phyloP scores from a whole-genome alignment of 2,329 filamentous ascomycete species.

The Fusarium pininemorale region DNA sequence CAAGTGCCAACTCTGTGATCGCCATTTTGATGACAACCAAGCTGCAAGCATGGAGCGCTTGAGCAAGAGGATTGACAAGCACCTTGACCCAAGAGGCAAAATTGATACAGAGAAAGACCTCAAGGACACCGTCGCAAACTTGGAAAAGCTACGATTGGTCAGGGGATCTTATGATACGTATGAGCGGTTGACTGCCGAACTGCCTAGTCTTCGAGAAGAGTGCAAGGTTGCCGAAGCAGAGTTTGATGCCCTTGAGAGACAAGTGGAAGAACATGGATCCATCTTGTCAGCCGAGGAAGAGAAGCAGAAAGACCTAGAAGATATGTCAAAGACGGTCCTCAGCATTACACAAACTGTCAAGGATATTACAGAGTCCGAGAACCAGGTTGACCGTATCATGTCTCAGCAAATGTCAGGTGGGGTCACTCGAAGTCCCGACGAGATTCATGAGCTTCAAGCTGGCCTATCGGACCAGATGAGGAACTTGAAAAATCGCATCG shows the following conservation, averaged over 20 bases:
- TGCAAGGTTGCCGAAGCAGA: constrained; percentile 69
- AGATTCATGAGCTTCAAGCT: constrained; percentile 82
- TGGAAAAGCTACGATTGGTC: constrained; percentile 69
- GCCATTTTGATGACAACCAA: constrained; percentile 70
- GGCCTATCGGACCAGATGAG: constrained; percentile 73
- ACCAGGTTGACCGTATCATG: constrained; percentile 77
- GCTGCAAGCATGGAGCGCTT: constrained; percentile 69
- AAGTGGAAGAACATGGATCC: constrained; percentile 74
- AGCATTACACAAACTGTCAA: constrained; percentile 77
- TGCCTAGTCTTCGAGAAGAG: constrained; percentile 74
- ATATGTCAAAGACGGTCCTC: constrained; percentile 77
- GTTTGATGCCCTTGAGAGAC: constrained; percentile 65
- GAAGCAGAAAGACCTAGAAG: constrained; percentile 76
- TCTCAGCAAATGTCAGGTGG: constrained; percentile 78
- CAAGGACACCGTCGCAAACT: constrained; percentile 57
- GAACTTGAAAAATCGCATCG: constrained; percentile 68
- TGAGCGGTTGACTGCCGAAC: constrained; percentile 73
- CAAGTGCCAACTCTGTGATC: constrained; percentile 79
- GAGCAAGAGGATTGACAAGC: constrained; percentile 71
- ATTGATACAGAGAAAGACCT: constrained; percentile 69
- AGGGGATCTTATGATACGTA: constrained; percentile 79
- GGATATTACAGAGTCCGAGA: constrained; percentile 76
- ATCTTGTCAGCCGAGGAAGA: constrained; percentile 71
- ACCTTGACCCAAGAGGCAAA: constrained; percentile 69
- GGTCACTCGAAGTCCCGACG: constrained; percentile 76